Evolutionary conservation across 345 rosid genomes (phyloP), one percentile per base, ranked within the genome.

Genomic region (Diplotaxis tenuifolia): DNA sequence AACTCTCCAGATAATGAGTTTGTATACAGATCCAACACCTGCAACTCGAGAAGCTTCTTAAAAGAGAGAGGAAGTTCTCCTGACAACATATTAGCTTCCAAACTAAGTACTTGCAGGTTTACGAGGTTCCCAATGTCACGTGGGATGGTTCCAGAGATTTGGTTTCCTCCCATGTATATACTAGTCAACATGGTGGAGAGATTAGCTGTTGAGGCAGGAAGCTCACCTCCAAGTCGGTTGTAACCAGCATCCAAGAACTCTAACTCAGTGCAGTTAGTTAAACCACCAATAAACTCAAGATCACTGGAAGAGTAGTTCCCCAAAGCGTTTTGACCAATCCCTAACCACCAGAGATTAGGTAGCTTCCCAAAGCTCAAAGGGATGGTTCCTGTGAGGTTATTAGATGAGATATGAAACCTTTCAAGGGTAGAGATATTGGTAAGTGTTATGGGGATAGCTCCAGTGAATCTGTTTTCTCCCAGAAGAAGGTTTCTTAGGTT

Each of bases 1-100:
- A 85, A 63, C 47, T 83, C 82, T 34, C 88, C 85, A 0, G 84
- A 85, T 63, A 76, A 3, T 31, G 22, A 16, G 19, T 76, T 76
- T 6, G 66, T 15, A 70, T 76, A 76, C 18, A 76, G 53, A 55
- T 76, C 66, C 50, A 76, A 23, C 1, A 69, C 40, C 18, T 9
- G 58, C 71, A 76, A 0, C 5, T 29, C 29, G 64, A 40, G 42
- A 55, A 76, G 79, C 42, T 75, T 63, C 18, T 54, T 66, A 0
- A 75, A 75, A 7, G 79, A 76, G 66, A 76, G 45, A 3, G 75
- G 75, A 63, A 76, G 65, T 5, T 6, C 42, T 45, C 79, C 79
- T 31, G 75, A 28, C 60, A 76, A 22, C 70, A 42, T 0, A 55
- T 76, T 76, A 55, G 4, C 0, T 23, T 76, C 71, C 47, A 76